Conservation (phyloP, 768 basidiomycete species). For the Leccinum disarticulatum region DNA sequence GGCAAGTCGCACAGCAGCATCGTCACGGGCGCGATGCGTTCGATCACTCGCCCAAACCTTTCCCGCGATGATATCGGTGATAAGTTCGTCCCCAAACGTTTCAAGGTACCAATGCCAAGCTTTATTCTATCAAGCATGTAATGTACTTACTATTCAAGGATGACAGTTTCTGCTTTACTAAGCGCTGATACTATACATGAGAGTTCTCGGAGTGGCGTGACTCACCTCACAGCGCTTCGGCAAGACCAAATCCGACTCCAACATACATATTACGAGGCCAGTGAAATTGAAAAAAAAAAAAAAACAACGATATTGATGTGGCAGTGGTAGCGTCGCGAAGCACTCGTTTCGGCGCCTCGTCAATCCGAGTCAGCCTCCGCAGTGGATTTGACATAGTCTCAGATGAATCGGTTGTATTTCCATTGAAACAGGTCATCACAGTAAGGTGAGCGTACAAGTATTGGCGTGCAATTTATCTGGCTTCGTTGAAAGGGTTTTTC, state of each 20-base stretch:
- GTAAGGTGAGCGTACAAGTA: conserved; percentile 51
- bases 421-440: conserved; percentile 72
- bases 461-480: background rate
- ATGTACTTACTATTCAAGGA: background rate
- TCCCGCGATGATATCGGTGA: background rate
- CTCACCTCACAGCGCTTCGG: background rate
- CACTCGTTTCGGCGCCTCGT: conserved; percentile 80
- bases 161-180: background rate
- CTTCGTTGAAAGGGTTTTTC: background rate
- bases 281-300: conserved; percentile 71
- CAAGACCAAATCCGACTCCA: background rate
- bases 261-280: background rate
- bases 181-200: background rate
- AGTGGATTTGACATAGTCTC: background rate
- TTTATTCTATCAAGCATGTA: background rate
- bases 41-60: background rate
- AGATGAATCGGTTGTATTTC: conserved; percentile 66
- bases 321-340: conserved; percentile 77
- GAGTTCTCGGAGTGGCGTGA: background rate
- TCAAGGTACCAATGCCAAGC: background rate
- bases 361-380: conserved; percentile 55
- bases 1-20: background rate
- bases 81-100: background rate
- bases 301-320: conserved; percentile 94
- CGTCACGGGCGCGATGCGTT: background rate